A percentile compares a stretch with the other conserved stretches of the same genome.
phyloP scores from a whole-genome alignment of 2,329 filamentous ascomycete genomes.

The Phialophora tarda region DNA sequence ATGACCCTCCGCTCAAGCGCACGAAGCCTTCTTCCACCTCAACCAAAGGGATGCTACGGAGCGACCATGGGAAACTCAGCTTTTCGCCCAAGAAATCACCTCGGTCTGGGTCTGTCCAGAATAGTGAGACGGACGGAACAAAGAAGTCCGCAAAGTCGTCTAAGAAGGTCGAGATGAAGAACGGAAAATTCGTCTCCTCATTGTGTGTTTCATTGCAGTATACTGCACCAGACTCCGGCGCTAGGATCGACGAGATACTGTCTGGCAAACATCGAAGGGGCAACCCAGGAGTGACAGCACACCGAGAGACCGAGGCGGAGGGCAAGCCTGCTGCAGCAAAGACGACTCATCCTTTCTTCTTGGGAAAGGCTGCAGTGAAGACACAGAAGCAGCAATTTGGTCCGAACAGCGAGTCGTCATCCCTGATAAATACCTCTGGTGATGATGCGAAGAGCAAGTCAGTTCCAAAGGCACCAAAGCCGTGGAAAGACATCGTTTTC shows the following conservation, averaged over 20 bases:
- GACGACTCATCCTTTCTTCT: constrained; percentile 72
- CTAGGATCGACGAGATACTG: constrained; percentile 67
- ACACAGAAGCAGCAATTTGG: constrained; percentile 12
- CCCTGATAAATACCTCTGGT: constrained; percentile 20
- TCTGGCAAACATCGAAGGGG: constrained; percentile 42
- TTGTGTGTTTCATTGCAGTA: constrained; percentile 31
- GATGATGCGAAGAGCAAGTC: constrained; percentile 24
- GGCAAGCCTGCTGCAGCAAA: constrained; percentile 44
- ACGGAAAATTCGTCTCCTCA: constrained; percentile 37
- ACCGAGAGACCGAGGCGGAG: neutral
- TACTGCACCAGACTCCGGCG: constrained; percentile 53
- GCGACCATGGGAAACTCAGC: constrained; percentile 50
- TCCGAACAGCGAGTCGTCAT: constrained; percentile 22
- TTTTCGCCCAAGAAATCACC: constrained; percentile 22
- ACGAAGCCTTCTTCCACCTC: constrained; percentile 52
- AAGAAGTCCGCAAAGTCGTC: constrained; percentile 3
- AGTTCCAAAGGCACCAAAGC: constrained; percentile 26
- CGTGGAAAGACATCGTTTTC: constrained; percentile 39
- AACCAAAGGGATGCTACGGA: constrained; percentile 58
- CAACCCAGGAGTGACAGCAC: neutral
- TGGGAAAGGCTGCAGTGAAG: constrained; percentile 56
- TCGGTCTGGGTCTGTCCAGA: constrained; percentile 1
- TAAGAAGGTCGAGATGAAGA: constrained; percentile 35
- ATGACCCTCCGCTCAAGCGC: constrained; percentile 2
- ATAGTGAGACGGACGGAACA: constrained; percentile 1